Conservation (phyloP, 2,329 filamentous ascomycete species). For the Tolypocladium ovalisporum region DNA sequence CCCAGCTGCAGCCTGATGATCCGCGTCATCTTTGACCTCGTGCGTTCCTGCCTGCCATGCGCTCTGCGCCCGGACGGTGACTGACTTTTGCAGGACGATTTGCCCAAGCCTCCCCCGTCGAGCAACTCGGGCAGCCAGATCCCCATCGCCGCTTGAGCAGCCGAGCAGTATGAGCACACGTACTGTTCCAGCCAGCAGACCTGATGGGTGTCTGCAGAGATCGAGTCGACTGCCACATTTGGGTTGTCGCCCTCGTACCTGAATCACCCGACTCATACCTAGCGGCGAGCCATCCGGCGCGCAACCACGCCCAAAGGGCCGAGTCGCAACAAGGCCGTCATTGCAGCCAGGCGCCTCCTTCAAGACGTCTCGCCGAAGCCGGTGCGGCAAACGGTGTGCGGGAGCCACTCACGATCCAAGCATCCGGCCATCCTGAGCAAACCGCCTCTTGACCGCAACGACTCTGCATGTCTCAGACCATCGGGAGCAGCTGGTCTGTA, state of each 20-base stretch:
- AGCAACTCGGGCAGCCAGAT: conserved; percentile 22
- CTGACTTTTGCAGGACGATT: conserved; percentile 24
- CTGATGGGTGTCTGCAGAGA: neutral
- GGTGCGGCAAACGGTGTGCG: too few relatives aligned
- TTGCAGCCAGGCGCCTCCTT: neutral
- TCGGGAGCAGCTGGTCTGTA: neutral
- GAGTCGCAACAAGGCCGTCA: neutral
- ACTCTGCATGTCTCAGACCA: neutral
- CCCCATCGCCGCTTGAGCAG: conserved; percentile 26
- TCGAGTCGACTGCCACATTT: neutral
- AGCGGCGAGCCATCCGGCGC: neutral
- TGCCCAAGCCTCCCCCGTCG: conserved; percentile 27
- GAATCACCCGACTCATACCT: neutral
- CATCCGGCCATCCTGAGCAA: neutral
- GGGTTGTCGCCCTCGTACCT: neutral
- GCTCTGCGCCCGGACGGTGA: neutral
- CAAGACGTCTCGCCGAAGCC: neutral
- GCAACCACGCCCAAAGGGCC: neutral
- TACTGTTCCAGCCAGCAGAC: neutral
- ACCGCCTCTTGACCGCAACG: neutral
- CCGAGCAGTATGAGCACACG: too few relatives aligned
- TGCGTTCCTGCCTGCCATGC: conserved; percentile 29
- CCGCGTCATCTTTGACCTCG: conserved; percentile 79
- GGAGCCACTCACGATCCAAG: neutral
- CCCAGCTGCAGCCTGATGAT: conserved; percentile 98